Base-by-base conservation (phyloP, 2,329 filamentous ascomycete species). In the Daldinia eschscholtzii region DNA sequence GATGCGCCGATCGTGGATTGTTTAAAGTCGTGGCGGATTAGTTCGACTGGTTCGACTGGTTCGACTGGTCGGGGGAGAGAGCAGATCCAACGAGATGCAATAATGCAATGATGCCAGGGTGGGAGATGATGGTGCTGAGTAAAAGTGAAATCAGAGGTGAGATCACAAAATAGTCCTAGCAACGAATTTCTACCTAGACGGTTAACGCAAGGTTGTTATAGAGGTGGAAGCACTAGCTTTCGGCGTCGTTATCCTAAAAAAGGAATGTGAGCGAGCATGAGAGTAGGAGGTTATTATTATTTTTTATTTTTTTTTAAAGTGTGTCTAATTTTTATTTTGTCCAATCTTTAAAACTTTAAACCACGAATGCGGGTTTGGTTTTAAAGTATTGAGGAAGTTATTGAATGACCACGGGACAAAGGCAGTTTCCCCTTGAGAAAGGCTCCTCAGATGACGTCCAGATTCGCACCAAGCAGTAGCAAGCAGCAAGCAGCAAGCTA, bases 391-490 rank as follows among this genome's bases (percentile, higher is more conserved):
- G 18, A 48, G 18, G 42, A 46, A 57, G 41, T 18, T 37, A 28
- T 65, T 63, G 64, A 62, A 58, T 65, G 64, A 53, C 64, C 26
- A 30, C 6, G 42, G 53, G 46, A 68, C 64, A 67, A 69, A 64
- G 57, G 42, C 28, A 53, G 61, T 41, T 58, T 23, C 46, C 10
- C 6, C 55, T 42, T 59, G 52, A 58, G 52, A 57, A 57, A 59
- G 37, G 52, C 60, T 66, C 68, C 62, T 67, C 63, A 64, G 50
- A 71, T 71, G 69, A 71, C 69, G 69, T 71, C 48, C 68, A 65
- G 68, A 68, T 68, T 68, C 59, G 42, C 44, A 61, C 42, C 35
- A 53, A 44, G 35, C 48, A 61, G 18, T 15, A 56, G 57, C 52
- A 42, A 42, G 28, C 30, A 56, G 57, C 52, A 42, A 42, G 28